These are phyloP conservation scores for Penicillium sp. DNA, from an alignment of 2,329 filamentous ascomycete genomes.

Conservation along the genomic window DNA sequence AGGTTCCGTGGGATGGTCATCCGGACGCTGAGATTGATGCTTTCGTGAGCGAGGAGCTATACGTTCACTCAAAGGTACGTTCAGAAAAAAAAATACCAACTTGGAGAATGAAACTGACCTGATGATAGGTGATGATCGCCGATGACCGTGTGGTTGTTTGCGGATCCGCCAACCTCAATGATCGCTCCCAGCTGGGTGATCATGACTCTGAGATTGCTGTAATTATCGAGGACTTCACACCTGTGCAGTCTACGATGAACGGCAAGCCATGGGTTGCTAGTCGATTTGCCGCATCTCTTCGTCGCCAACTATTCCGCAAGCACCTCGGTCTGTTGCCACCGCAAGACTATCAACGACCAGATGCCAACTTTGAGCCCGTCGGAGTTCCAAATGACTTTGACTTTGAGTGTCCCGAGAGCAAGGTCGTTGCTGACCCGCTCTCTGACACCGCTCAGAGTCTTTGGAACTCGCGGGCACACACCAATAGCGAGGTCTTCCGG, in stretches of 20 bases:
- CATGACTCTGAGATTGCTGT: constrained; percentile 92
- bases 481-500: constrained; percentile 62
- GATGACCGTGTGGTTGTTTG: constrained; percentile 86
- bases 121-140: constrained; percentile 65
- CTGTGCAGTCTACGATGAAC: constrained; percentile 73
- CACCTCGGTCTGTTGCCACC: constrained; percentile 79
- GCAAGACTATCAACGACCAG: constrained; percentile 66
- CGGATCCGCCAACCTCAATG: constrained; percentile 88
- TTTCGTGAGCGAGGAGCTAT: constrained; percentile 65
- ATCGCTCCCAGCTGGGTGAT: constrained; percentile 81
- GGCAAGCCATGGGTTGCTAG: constrained; percentile 75
- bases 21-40: constrained; percentile 61
- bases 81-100: neutral
- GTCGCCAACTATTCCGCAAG: constrained; percentile 84
- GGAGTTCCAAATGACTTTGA: constrained; percentile 59
- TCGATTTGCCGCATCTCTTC: constrained; percentile 78
- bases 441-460: constrained; percentile 56
- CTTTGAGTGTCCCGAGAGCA: constrained; percentile 52
- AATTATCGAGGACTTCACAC: constrained; percentile 80
- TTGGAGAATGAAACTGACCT: neutral
- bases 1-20: constrained; percentile 60
- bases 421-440: constrained; percentile 60
- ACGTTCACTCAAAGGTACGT: constrained; percentile 58
- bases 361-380: constrained; percentile 61
- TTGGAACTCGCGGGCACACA: constrained; percentile 61